Evolutionary conservation across 164 flowering plant genomes (phyloP).

Genomic region (Sedum album): DNA sequence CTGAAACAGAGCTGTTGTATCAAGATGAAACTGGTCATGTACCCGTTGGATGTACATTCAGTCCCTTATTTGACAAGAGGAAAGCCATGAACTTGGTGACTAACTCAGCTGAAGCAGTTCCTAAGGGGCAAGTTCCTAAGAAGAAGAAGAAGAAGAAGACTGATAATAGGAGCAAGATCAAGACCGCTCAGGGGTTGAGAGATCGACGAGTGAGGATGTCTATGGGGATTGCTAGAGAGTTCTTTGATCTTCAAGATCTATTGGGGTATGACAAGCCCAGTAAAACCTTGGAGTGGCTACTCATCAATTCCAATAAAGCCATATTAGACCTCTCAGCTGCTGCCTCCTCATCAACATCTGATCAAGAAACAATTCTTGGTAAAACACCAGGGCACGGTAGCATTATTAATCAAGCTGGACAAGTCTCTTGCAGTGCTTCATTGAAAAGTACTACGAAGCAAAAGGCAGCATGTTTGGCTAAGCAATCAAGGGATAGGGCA

Average conservation of each 20-base stretch:
- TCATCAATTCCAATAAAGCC: no score
- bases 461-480: slow-evolving; percentile 9
- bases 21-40: background rate
- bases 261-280: slow-evolving; percentile 50
- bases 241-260: slow-evolving; percentile 47
- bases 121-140: no score
- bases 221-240: slow-evolving; percentile 37
- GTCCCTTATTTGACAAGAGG: background rate
- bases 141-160: slow-evolving; percentile 23
- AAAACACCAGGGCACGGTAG: background rate
- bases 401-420: background rate
- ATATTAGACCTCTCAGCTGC: slow-evolving; percentile 22
- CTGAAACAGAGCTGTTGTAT: no score
- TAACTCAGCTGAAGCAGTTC: no score
- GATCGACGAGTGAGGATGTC: no score
- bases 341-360: background rate
- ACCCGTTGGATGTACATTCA: background rate
- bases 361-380: background rate
- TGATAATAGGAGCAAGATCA: no score
- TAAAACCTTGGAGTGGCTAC: slow-evolving; percentile 47
- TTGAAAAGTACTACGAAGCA: slow-evolving; percentile 7
- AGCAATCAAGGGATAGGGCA: slow-evolving; percentile 33
- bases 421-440: background rate
- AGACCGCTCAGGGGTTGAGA: slow-evolving; percentile 36
- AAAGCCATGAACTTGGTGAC: background rate